Base-by-base conservation (phyloP, 2,329 filamentous ascomycete species). In the Setomelanomma holmii region DNA sequence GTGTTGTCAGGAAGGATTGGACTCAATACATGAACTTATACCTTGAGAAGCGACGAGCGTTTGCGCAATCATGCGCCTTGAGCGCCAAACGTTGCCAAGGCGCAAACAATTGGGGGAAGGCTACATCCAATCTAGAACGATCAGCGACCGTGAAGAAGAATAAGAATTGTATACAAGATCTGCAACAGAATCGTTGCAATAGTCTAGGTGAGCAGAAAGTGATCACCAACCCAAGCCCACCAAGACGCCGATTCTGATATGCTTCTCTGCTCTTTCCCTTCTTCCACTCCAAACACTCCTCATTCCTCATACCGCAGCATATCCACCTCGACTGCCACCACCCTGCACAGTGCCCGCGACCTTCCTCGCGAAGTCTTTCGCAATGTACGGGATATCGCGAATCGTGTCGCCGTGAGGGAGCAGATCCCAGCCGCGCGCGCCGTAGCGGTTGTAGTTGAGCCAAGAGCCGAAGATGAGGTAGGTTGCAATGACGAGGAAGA, bases 401-500 rank as follows among this genome's bases (percentile, higher is more conserved):
- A 98, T 89, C 0, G 90, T 89, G 75, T 99, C 95, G 60, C 90
- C 90, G 72, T 98, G 93, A 12, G 95, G 95, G 16, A 98, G 81
- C 16, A 97, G 83, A 68, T 98, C 95, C 93, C 93, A 98, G 51
- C 95, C 95, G 39, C 93, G 85, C 45, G 93, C 93, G 41, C 93
- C 93, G 76, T 96, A 96, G 56, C 93, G 90, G 79, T 92, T 97
- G 83, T 98, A 98, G 81, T 98, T 98, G 74, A 98, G 87, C 95
- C 95, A 99, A 17, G 93, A 96, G 60, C 93, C 93, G 71, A 98
- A 98, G 74, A 98, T 96, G 61, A 99, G 87, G 78, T 98, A 99
- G 20, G 93, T 80, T 1, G 95, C 91, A 35, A 87, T 89, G 40
- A 85, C 85, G 57, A 98, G 83, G 84, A 99, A 99, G 53, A 89